phyloP scores from a whole-genome alignment of 345 rosid species.

The Brassica incana region DNA sequence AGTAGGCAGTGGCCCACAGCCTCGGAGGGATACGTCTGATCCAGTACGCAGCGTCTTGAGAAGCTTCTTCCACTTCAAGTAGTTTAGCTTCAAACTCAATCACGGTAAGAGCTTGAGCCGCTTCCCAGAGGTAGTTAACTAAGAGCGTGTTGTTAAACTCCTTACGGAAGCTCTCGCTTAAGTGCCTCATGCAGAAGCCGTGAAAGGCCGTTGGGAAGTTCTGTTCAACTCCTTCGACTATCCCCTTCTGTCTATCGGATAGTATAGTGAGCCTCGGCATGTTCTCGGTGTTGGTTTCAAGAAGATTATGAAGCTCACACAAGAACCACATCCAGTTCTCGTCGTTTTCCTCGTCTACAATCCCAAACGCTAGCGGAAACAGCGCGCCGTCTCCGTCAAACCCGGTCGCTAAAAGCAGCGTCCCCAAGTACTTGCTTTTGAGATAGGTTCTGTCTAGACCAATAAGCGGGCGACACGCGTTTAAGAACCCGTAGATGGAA shows the following conservation, averaged over 20 bases:
- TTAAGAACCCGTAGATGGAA: conserved; percentile 89
- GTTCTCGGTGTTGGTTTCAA: conserved; percentile 90
- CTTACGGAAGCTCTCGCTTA: conserved; percentile 89
- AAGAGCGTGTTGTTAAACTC: conserved; percentile 93
- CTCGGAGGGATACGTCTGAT: conserved; percentile 89
- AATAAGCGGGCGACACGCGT: conserved; percentile 94
- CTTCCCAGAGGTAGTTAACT: conserved; percentile 92
- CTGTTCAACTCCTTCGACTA: conserved; percentile 88
- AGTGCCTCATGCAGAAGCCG: conserved; percentile 94
- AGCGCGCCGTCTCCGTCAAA: conserved; percentile 95
- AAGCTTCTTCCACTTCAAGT: conserved; percentile 84
- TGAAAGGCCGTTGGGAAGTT: conserved; percentile 97
- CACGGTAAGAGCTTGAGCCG: conserved; percentile 86
- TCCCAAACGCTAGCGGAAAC: conserved; percentile 94
- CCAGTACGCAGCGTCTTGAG: conserved; percentile 96
- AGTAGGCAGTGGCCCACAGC: conserved; percentile 93
- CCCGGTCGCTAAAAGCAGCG: conserved; percentile 91
- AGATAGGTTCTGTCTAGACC: conserved; percentile 84
- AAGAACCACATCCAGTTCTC: conserved; percentile 99
- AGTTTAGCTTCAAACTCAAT: conserved; percentile 90
- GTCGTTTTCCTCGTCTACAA: conserved; percentile 92
- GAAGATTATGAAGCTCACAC: conserved; percentile 87
- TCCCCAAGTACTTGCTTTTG: conserved; percentile 93
- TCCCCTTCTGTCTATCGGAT: conserved; percentile 87
- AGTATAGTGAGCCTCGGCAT: conserved; percentile 96